Evolutionary conservation across 345 rosid species (phyloP), one percentile per base, ranked within the genome.

Genomic region (Acer negundo): DNA sequence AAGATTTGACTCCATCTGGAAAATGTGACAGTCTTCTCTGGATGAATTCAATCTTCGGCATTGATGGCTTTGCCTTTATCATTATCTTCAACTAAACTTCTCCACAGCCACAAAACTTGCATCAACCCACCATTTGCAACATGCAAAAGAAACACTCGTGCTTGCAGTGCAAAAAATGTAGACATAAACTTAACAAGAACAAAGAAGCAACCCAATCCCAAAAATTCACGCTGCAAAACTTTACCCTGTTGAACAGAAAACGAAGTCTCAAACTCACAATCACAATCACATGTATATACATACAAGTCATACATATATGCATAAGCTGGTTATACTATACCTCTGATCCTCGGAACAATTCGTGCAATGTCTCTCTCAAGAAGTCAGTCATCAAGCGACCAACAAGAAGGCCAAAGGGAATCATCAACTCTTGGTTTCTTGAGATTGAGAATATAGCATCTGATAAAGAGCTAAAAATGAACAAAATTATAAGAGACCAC

Each of bases 81-180:
- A 62, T 75, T 67, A 73, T 67, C 78, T 26, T 56, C 76, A 17
- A 35, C 23, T 49, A 49, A 65, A 68, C 59, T 68, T 77, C 77
- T 85, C 91, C 86, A 88, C 11, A 72, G 80, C 90, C 90, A 85
- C 62, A 86, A 74, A 72, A 74, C 81, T 80, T 90, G 91, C 89
- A 86, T 77, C 74, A 90, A 62, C 24, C 89, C 93, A 11, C 91
- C 91, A 79, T 90, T 88, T 16, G 85, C 86, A 62, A 86, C 84
- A 78, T 88, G 88, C 75, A 80, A 67, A 69, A 90, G 85, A 59
- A 90, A 74, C 9, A 80, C 77, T 10, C 59, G 74, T 1, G 78
- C 22, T 44, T 59, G 61, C 24, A 81, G 22, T 0, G 77, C 74
- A 40, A 84, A 85, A 77, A 16, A 51, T n/a, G 67, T 9, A 38